Evolutionary conservation across 2,329 filamentous ascomycete species (phyloP), one percentile per base, ranked within the genome.

Genomic region (Sordariomycetes sp.): DNA sequence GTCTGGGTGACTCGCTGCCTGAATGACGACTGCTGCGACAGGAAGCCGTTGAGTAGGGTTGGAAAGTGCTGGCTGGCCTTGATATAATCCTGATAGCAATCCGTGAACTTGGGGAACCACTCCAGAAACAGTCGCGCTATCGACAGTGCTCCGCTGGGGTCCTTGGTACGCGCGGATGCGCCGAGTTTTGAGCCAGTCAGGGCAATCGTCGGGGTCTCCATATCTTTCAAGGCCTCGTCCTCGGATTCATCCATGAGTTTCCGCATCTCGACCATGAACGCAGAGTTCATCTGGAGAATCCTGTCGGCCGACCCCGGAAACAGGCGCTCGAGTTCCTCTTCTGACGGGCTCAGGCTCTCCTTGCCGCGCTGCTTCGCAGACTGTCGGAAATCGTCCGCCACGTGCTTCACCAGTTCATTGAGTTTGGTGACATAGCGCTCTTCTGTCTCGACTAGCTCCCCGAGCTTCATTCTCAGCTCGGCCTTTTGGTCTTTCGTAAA

Each of bases 71-170:
- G 89, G 70, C 96, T 96, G 12, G 90, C 87, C 64, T 86, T 86
- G 71, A 99, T 94, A 70, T 97, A 99, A 63, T 95, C 87, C 64
- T 90, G 87, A 69, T 99, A 99, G 66, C 89, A 91, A 60, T 91
- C 85, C 28, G 89, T 88, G 68, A 99, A 97, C 63, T 87, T 86
- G 7, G 94, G 94, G 63, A 99, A 94, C 90, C 91, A 96, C 63
- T 95, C 89, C 4, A 94, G 75, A 60, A 97, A 85, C 54, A 90
- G 78, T 65, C 87, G 90, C 50, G 90, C 90, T 69, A 97, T 87
- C 48, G 85, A 81, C 46, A 88, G 74, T 18, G 89, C 84, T 55
- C 93, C 93, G 64, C 87, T 90, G 20, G 88, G 83, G 68, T 96
- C 90, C 68, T 81, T 85, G 64, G 70, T 68, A 62, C 74, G 79